phyloP scores from a whole-genome alignment of 2,329 filamentous ascomycete genomes.

The Sporothrix globosa region DNA sequence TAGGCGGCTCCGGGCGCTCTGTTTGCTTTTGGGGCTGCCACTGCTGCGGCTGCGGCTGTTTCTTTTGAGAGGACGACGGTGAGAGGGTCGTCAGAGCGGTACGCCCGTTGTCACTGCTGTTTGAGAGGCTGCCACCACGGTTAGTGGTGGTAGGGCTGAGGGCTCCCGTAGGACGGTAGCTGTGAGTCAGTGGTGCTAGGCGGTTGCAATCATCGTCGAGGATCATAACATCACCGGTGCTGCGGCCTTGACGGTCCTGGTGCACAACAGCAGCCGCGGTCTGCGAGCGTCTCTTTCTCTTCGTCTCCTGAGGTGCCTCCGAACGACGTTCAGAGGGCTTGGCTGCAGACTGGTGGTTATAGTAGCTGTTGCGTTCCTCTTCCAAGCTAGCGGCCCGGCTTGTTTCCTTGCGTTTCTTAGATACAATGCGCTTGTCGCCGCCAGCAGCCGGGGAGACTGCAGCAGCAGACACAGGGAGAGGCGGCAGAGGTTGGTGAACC shows the following conservation, averaged over 20 bases:
- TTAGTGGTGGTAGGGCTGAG: slow-evolving; percentile 7
- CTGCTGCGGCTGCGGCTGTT: background rate
- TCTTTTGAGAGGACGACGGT: slow-evolving; percentile 12
- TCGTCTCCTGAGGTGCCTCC: background rate
- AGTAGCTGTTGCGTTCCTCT: background rate
- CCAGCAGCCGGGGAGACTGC: background rate
- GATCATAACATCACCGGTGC: background rate
- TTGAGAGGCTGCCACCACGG: background rate
- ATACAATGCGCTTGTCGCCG: background rate
- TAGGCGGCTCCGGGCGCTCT: slow-evolving; percentile 31
- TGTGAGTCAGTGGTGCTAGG: background rate
- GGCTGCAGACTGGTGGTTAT: background rate
- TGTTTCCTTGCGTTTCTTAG: slow-evolving; percentile 27
- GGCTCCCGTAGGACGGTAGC: slow-evolving; percentile 18
- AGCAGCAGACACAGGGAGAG: background rate
- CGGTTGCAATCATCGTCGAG: background rate
- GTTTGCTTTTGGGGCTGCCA: background rate
- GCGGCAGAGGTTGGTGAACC: slow-evolving; percentile 30
- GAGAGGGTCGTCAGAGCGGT: background rate
- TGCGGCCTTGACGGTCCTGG: slow-evolving; percentile 23
- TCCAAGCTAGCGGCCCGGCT: background rate
- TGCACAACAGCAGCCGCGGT: slow-evolving; percentile 29
- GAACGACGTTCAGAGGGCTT: background rate
- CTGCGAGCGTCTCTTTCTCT: slow-evolving; percentile 25
- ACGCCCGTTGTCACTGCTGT: slow-evolving; percentile 7